Base-by-base conservation (phyloP, 805 yeast genomes). In the Starmerella geochares region DNA sequence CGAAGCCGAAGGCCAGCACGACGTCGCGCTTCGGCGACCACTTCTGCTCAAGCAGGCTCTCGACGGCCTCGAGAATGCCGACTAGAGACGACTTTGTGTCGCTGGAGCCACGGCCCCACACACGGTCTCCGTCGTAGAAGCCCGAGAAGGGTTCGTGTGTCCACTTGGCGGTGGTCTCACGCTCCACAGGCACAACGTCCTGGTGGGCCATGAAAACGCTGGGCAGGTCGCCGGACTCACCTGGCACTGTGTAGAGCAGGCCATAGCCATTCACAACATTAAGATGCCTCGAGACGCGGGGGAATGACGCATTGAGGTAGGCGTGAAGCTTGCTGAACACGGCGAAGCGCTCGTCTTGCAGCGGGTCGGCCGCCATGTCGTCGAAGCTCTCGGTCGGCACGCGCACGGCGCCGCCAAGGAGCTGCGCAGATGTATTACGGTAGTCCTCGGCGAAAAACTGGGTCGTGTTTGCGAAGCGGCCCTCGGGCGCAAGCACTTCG, bases 111-210 rank as follows among this genome's bases (percentile, higher is more conserved):
- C 95, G 74, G 2, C 95, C 95, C 75, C 78, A 83, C 3, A 86
- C 58, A 37, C 62, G 66, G 24, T 71, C 68, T 14, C 86, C 87
- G 58, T 86, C 94, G 60, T 69, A 83, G 58, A 73, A 68, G 14
- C 83, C 86, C 16, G 71, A 63, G 51, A 78, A 82, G 2, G 94
- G 94, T 10, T 79, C 80, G 60, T 77, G 70, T 0, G 67, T 66
- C 94, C 94, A 85, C 49, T 75, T 69, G 24, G 61, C 64, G 47
- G 71, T 64, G 0, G 86, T 78, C 27, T 56, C 75, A 13, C 65
- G 62, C 57, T 79, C 83, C 9, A 83, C 81, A 1, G 94, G 94
- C 21, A 85, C 94, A 4, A 81, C 85, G 60, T 84, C 94, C 63
- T 77, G 82, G 62, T 85, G 94, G 1, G 90, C 88, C 59, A 82